phyloP scores from a whole-genome alignment of 1,139 yeast species.

The Sporopachydermia cereana region DNA sequence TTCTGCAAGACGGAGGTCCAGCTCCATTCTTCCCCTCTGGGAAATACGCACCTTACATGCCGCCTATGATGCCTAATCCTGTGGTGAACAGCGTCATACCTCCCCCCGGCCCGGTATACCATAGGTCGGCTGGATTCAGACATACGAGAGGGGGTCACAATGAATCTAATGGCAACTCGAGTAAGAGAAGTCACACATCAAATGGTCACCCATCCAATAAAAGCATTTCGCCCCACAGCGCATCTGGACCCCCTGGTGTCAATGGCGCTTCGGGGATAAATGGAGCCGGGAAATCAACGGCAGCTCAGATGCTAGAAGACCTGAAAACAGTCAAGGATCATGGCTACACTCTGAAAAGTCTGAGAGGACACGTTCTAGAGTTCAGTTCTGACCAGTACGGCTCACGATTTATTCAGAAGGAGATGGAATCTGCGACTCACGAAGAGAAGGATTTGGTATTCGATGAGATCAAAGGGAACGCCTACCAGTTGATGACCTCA shows the following conservation, averaged over 20 bases:
- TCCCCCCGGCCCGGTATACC: no score
- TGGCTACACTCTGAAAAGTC: constrained; percentile 51
- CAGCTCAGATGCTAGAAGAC: constrained; percentile 3
- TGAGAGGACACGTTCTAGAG: constrained; percentile 81
- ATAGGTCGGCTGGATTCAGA: no score
- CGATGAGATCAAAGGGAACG: constrained; percentile 66
- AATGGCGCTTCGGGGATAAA: neutral
- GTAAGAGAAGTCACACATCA: no score
- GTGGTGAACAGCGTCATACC: no score
- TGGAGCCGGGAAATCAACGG: neutral
- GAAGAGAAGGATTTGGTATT: constrained; percentile 75
- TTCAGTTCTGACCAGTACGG: constrained; percentile 96
- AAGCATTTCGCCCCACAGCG: no score
- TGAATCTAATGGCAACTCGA: no score
- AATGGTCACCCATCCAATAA: no score
- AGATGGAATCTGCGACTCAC: constrained; percentile 49
- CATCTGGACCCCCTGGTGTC: neutral
- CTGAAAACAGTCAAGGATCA: constrained; percentile 5
- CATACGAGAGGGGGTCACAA: no score
- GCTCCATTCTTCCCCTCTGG: constrained; percentile 3
- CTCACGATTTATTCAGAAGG: constrained; percentile 89
- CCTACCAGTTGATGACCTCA: constrained; percentile 82
- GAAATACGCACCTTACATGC: no score
- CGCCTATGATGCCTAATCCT: no score
- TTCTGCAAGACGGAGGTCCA: constrained; percentile 1